Base-by-base conservation (phyloP, 345 rosid genomes). In the Mercurialis annua region DNA sequence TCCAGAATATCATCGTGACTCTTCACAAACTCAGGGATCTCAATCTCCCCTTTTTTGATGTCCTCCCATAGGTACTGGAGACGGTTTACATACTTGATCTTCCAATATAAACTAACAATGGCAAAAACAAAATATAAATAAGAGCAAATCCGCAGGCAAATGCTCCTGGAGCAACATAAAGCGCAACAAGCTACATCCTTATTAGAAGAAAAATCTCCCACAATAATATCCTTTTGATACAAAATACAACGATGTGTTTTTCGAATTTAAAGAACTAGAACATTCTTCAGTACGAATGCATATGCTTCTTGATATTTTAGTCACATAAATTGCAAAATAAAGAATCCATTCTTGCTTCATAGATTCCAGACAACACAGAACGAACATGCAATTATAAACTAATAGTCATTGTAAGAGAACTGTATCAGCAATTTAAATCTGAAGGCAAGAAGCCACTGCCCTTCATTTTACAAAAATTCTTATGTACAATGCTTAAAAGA, bases 41-140 rank as follows among this genome's bases (percentile, higher is more conserved):
- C 99, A 27, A 89, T 63, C 76, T 94, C 89, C 12, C 90, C 89
- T 77, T 81, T 94, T 85, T 80, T 87, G 48, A 94, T 83, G 16
- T 85, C 90, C 0, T 85, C 88, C 97, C 96, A 90, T 12, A 90
- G 86, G 70, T 90, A 90, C 79, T 87, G 95, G 71, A 90, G 78
- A 43, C 96, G 88, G 83, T 90, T 94, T 67, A 87, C 86, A 61
- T 90, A 93, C 85, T 87, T 93, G 73, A 93, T 79, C 82, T 93
- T 89, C 95, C 96, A 87, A 52, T 87, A 93, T 59, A 93, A 79
- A 43, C 98, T 88, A 18, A 61, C 65, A 68, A 62, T 15, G 66
- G 47, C n/a, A 20, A 17, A 40, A 62, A 34, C 27, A 53, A 7
- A 38, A 67, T 9, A 48, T 23, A n/a, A n/a, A n/a, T n/a, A 21